Base-by-base conservation (phyloP, 306 rosid species). In the Cicer arietinum region DNA sequence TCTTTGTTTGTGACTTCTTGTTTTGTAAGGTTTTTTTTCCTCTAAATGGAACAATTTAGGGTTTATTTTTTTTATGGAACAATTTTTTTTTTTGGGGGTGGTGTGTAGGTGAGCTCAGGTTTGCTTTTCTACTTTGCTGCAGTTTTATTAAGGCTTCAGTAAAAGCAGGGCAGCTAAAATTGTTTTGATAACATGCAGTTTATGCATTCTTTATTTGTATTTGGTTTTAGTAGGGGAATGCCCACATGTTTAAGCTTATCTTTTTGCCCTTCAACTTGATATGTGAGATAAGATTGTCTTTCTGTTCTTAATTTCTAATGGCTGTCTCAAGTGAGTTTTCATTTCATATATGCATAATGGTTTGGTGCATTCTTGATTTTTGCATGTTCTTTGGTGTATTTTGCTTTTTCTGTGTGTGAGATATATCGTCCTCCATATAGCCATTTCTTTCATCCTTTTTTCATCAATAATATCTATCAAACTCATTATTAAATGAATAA, bases 301-400 rank as follows among this genome's bases (percentile, higher is more conserved):
- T 62, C 40, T 40, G 68, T 40, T 14, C 30, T 20, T 57, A 22
- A 22, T 22, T 40, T 63, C 69, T 40, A 14, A 63, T 40, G 48
- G 47, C 30, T 57, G 40, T 22, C 39, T 57, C 10, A 22, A 22
- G n/a, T 25, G 63, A 22, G 39, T 22, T 57, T 22, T 30, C 63
- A 10, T 57, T 57, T 22, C 64, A 58, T 10, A 25, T 58, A 58
- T 58, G 41, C 41, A 25, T 22, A 22, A 58, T 25, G 42, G 16
- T 25, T 20, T 50, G 54, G 39, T 25, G 41, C 11, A 58, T 58
- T 58, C 42, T 58, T 25, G 43, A 59, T 51, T 14, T 51, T 59
- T 59, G 7, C 64, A 58, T 22, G 35, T 25, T 22, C 64, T 58
- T 39, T 40, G 25, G 42, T 62, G 17, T 62, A 62, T 39, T 62